Evolutionary conservation across 2,329 filamentous ascomycete species (phyloP).

Genomic region (Ophiocordyceps camponoti-saundersi): DNA sequence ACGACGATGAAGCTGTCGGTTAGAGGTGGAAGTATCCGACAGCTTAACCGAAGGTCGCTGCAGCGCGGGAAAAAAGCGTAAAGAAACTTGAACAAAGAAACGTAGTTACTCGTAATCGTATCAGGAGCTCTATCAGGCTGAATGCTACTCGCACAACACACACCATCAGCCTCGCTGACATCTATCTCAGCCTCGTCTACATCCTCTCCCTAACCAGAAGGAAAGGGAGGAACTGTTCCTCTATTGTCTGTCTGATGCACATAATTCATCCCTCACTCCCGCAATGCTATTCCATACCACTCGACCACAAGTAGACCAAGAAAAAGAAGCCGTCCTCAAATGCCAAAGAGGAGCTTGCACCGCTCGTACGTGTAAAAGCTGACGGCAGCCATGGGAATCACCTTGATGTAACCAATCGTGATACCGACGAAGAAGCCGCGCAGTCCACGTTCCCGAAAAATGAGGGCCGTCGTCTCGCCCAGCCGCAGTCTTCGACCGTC

Average conservation of each 20-base stretch:
- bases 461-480: conserved; percentile 57
- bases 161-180: no score
- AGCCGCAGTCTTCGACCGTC: conserved; percentile 70
- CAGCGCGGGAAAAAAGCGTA: no score
- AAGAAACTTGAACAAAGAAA: no score
- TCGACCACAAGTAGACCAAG: not conserved
- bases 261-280: not conserved
- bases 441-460: conserved; percentile 59
- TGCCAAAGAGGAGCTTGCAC: conserved; percentile 45
- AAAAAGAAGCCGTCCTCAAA: conserved; percentile 22
- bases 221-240: no score
- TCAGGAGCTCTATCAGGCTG: no score
- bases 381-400: conserved; percentile 72
- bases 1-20: no score
- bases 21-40: no score
- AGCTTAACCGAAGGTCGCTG: no score
- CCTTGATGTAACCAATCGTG: conserved; percentile 88
- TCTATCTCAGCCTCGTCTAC: no score
- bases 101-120: no score
- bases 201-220: no score
- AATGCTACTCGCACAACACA: no score
- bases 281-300: not conserved
- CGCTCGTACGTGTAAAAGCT: conserved; percentile 51
- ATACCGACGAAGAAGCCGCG: conserved; percentile 84
- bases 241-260: not conserved